Percentiles rank a stretch among this genome's conserved stretches.
These are phyloP conservation scores for Aspergillus sp. DNA, from an alignment of 2,329 filamentous ascomycete species.

Conservation along the genomic window DNA sequence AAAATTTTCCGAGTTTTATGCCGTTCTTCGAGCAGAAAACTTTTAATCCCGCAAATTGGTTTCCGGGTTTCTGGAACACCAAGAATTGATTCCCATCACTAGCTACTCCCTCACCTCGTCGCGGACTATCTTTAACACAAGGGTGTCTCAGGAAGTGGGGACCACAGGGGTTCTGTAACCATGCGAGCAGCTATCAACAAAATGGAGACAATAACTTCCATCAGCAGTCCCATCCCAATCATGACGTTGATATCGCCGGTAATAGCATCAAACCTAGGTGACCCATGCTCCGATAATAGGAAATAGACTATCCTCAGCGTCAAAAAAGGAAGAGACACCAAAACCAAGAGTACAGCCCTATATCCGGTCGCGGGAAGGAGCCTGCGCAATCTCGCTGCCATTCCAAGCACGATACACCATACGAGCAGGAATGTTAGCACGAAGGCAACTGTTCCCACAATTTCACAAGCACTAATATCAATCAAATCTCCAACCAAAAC, in stretches of 20 bases:
- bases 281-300: conserved; percentile 21
- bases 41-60: not conserved
- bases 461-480: conserved; percentile 15
- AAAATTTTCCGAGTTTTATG: conserved; percentile 27
- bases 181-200: conserved; percentile 22
- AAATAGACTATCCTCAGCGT: conserved; percentile 24
- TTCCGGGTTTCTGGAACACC: not conserved
- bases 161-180: conserved; percentile 23
- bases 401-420: conserved; percentile 21
- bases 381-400: conserved; percentile 18
- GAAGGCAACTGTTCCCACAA: conserved; percentile 23
- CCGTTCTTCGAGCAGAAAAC: conserved; percentile 22
- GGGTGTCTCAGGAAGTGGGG: not conserved
- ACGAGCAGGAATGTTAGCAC: conserved; percentile 24
- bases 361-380: conserved; percentile 19
- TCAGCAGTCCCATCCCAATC: conserved; percentile 25
- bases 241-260: conserved; percentile 18
- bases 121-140: not conserved
- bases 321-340: conserved; percentile 23
- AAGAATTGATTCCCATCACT: not conserved
- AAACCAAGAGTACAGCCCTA: conserved; percentile 19
- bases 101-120: not conserved
- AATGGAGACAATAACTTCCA: conserved; percentile 24
- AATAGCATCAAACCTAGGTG: conserved; percentile 17
- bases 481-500: conserved; percentile 22